A percentile compares a stretch with the other conserved stretches of the same genome.
phyloP scores from a whole-genome alignment of 768 basidiomycete species.

The Russula abietina region DNA sequence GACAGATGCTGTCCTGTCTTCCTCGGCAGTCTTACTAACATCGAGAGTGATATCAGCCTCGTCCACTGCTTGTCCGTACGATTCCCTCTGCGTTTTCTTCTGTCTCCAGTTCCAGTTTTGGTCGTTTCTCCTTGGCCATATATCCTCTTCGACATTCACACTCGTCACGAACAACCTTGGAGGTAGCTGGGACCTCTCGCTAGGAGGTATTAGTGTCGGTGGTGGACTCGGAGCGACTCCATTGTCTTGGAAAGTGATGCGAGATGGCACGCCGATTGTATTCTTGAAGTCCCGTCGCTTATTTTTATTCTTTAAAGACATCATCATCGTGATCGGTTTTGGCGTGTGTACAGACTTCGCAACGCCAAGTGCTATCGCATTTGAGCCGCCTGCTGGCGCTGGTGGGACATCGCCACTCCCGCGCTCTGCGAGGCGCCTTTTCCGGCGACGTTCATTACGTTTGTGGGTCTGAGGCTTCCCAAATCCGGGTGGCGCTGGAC shows the following conservation, averaged over 20 bases:
- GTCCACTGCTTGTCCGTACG: conserved; percentile 17
- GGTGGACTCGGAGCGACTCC: conserved; percentile 19
- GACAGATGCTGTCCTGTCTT: conserved; percentile 10
- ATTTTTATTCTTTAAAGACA: conserved; percentile 65
- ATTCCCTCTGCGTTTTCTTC: conserved; percentile 34
- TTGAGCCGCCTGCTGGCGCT: conserved; percentile 35
- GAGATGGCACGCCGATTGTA: conserved; percentile 41
- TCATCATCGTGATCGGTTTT: conserved; percentile 40
- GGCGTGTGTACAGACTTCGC: conserved; percentile 7
- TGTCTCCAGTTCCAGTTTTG: conserved; percentile 28
- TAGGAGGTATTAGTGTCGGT: conserved; percentile 54
- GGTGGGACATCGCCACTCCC: conserved; percentile 20
- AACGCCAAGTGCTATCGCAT: conserved; percentile 41
- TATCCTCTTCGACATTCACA: conserved; percentile 57
- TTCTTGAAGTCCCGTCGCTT: conserved; percentile 64
- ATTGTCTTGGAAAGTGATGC: conserved; percentile 46
- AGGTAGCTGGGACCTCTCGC: conserved; percentile 54
- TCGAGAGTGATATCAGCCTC: conserved; percentile 32
- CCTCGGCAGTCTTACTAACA: conserved; percentile 29
- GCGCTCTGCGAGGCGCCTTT: conserved; percentile 38
- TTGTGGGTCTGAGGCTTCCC: conserved; percentile 53
- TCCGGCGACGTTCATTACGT: conserved; percentile 52
- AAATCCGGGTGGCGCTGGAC: conserved; percentile 48
- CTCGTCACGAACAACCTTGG: conserved; percentile 64
- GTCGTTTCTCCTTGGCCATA: conserved; percentile 30